Evolutionary conservation across 306 rosid genomes (phyloP).

Genomic region (Vicia faba): DNA sequence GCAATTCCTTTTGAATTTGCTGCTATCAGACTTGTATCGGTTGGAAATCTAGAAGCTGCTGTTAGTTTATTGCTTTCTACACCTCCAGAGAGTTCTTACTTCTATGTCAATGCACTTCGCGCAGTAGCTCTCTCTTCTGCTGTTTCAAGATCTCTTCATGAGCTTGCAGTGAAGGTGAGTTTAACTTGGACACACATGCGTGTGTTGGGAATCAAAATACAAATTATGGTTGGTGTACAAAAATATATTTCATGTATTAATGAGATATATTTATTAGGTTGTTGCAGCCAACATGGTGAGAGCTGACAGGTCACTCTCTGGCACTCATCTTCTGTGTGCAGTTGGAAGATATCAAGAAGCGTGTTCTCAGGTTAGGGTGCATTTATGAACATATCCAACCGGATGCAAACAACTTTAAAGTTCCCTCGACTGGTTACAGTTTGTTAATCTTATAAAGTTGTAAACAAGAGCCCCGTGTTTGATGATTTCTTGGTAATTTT

Average conservation of each 20-base stretch:
- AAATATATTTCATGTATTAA: conserved; percentile 29
- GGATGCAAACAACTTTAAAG: conserved; percentile 7
- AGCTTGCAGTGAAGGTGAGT: conserved; percentile 97
- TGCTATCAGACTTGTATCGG: conserved; percentile 74
- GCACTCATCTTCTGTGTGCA: conserved; percentile 98
- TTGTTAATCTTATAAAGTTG: conserved; percentile 17
- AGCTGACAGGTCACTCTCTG: conserved; percentile 93
- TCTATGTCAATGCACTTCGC: conserved; percentile 85
- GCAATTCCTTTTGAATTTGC: conserved; percentile 36
- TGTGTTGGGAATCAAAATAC: conserved; percentile 34
- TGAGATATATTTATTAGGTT: conserved; percentile 56
- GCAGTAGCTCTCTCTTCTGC: conserved; percentile 98
- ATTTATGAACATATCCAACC: conserved; percentile 6
- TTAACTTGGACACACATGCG: conserved; percentile 31
- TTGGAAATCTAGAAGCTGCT: conserved; percentile 92
- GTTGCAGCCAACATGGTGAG: conserved; percentile 99
- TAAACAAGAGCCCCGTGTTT: conserved; percentile 17
- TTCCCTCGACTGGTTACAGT: conserved; percentile 4
- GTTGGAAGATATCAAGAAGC: conserved; percentile 99
- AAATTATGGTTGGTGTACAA: conserved; percentile 28
- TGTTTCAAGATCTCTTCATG: conserved; percentile 88
- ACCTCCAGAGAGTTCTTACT: conserved; percentile 94
- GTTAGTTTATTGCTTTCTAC: conserved; percentile 96
- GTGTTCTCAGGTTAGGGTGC: conserved; percentile 87
- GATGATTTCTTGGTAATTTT: conserved; percentile 14